phyloP scores from a whole-genome alignment of 1,284 basidiomycete species.

The Austroboletus novae-zelandiae region DNA sequence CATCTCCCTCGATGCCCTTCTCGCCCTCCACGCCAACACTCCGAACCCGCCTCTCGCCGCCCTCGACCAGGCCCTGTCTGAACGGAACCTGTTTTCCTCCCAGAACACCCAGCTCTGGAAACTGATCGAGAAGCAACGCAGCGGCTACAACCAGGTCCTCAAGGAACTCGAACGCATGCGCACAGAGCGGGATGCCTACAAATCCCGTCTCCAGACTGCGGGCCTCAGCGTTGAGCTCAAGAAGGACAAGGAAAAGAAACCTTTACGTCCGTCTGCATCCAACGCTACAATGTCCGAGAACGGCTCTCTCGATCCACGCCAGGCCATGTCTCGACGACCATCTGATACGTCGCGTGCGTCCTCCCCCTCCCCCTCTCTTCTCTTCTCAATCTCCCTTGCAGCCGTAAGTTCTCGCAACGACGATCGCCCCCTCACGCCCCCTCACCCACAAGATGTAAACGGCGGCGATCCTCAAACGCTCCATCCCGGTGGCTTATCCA shows the following conservation, averaged over 20 bases:
- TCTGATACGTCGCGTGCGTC: slow-evolving; percentile 57
- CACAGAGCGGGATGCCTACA: slow-evolving; percentile 72
- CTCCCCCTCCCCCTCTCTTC: slow-evolving; percentile 5
- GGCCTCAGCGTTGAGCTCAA: slow-evolving; percentile 31
- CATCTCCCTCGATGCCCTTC: slow-evolving; percentile 54
- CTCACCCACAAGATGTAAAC: slow-evolving; percentile 39
- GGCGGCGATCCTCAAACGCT: slow-evolving; percentile 29
- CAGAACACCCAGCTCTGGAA: slow-evolving; percentile 93
- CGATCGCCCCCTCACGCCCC: slow-evolving; percentile 33
- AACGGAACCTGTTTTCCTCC: slow-evolving; percentile 73
- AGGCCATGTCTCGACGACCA: slow-evolving; percentile 37
- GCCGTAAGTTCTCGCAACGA: slow-evolving; percentile 22
- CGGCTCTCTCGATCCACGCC: slow-evolving; percentile 30
- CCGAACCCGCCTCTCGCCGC: slow-evolving; percentile 62
- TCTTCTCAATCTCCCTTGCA: neutral
- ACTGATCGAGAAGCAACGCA: slow-evolving; percentile 83
- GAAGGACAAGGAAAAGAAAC: slow-evolving; percentile 33
- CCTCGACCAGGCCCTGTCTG: slow-evolving; percentile 69
- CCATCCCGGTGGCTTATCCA: slow-evolving; percentile 20
- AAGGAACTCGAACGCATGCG: slow-evolving; percentile 82
- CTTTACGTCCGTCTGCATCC: slow-evolving; percentile 23
- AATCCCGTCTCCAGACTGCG: slow-evolving; percentile 44
- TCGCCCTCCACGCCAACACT: slow-evolving; percentile 49
- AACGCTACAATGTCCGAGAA: slow-evolving; percentile 22
- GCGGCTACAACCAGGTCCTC: slow-evolving; percentile 67